These are phyloP conservation scores for Lathyrus sativus DNA, from an alignment of 306 rosid species.

Conservation along the genomic window DNA sequence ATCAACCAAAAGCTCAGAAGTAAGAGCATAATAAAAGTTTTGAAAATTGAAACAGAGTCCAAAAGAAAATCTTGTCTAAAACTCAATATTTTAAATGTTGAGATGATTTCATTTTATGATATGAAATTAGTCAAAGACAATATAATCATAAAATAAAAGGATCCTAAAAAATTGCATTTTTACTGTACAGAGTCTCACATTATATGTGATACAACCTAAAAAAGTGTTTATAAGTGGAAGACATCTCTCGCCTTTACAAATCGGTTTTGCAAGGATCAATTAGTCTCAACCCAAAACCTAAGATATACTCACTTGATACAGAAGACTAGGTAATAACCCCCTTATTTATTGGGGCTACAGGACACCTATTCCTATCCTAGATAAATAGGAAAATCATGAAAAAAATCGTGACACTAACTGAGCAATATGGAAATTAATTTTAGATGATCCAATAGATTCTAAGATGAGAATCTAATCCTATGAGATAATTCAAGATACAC, in stretches of 20 bases:
- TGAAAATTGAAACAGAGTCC: constrained; percentile 33
- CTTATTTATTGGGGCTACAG: background rate
- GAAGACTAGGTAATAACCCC: background rate
- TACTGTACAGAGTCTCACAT: background rate
- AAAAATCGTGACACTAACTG: background rate
- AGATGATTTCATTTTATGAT: constrained; percentile 3
- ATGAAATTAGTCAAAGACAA: background rate
- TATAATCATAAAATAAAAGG: constrained; percentile 18
- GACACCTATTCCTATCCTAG: background rate
- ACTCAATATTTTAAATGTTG: constrained; percentile 16
- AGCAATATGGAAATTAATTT: background rate
- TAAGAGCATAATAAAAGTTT: constrained; percentile 32
- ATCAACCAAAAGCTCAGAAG: constrained; percentile 22
- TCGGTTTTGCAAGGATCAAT: background rate
- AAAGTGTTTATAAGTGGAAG: background rate
- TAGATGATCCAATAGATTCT: background rate
- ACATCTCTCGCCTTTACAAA: background rate
- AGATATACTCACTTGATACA: background rate
- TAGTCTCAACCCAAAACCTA: background rate
- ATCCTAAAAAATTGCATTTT: background rate
- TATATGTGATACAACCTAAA: background rate
- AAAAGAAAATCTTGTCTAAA: background rate
- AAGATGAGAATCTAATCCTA: background rate
- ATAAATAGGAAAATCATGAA: constrained; percentile 2
- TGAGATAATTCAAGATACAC: constrained; percentile 2